phyloP scores from a whole-genome alignment of 2,329 filamentous ascomycete species.

The Fusarium sp. region DNA sequence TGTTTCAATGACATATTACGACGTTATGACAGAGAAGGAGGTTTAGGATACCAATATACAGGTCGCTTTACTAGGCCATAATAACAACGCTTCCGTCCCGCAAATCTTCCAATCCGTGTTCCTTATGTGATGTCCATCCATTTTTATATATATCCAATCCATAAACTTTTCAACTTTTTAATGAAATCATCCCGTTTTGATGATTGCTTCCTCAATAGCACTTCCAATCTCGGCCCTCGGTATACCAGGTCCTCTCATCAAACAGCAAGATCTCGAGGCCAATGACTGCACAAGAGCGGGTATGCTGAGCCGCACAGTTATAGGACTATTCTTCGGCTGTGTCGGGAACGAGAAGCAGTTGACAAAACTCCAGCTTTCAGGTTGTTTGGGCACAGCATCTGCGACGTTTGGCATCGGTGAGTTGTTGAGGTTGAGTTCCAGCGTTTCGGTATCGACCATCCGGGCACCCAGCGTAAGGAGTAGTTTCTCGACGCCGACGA shows the following conservation, averaged over 20 bases:
- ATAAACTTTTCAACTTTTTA: neutral
- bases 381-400: slow-evolving; percentile 23
- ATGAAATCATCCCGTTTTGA: slow-evolving; percentile 12
- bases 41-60: slow-evolving; percentile 40
- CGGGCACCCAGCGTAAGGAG: slow-evolving; percentile 42
- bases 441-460: slow-evolving; percentile 40
- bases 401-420: slow-evolving; percentile 12
- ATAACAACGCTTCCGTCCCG: slow-evolving; percentile 20
- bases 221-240: slow-evolving; percentile 43
- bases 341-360: slow-evolving; percentile 42
- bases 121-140: neutral
- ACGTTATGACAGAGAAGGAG: slow-evolving; percentile 39
- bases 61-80: slow-evolving; percentile 24
- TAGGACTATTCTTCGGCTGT: slow-evolving; percentile 18
- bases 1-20: slow-evolving; percentile 36
- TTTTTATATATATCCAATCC: neutral
- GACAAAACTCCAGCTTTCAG: slow-evolving; percentile 47
- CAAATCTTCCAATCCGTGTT: neutral
- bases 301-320: slow-evolving; percentile 38
- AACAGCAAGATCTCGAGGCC: slow-evolving; percentile 34
- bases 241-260: slow-evolving; percentile 44
- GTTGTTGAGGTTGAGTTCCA: slow-evolving; percentile 39
- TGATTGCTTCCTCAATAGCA: slow-evolving; percentile 43
- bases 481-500: slow-evolving; percentile 44
- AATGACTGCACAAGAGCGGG: slow-evolving; percentile 33